phyloP scores from a whole-genome alignment of 129 eudicot genomes.

The Centrapalus pauciflorus region DNA sequence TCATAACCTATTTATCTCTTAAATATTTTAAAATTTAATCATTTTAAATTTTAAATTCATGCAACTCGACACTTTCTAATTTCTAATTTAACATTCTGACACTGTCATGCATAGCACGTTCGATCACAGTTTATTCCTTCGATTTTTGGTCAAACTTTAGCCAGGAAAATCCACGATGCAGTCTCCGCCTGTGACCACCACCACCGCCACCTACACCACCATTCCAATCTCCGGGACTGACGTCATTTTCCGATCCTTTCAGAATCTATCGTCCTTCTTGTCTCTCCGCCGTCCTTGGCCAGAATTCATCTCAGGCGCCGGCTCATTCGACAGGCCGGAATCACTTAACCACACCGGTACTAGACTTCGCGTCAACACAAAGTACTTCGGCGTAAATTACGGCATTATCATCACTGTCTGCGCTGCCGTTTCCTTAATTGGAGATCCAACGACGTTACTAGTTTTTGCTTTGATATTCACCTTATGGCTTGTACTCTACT shows the following conservation, averaged over 20 bases:
- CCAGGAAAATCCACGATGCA: conserved; percentile 34
- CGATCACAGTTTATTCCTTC: background rate
- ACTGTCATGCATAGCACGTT: conserved; percentile 19
- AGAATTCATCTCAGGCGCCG: conserved; percentile 45
- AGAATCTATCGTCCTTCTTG: conserved; percentile 48
- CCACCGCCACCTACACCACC: conserved; percentile 59
- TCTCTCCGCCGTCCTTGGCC: conserved; percentile 79
- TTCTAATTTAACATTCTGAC: no score
- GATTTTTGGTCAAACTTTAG: conserved; percentile 27
- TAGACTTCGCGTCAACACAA: conserved; percentile 47
- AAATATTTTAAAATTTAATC: no score
- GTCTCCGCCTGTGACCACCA: conserved; percentile 27
- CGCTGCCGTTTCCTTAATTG: conserved; percentile 47
- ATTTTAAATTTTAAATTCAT: no score
- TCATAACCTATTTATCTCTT: no score
- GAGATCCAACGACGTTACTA: conserved; percentile 34
- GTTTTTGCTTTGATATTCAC: conserved; percentile 17
- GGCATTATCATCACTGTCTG: conserved; percentile 38
- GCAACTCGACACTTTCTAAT: no score
- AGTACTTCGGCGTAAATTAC: conserved; percentile 58
- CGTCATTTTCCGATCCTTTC: conserved; percentile 67
- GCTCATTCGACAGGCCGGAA: conserved; percentile 39
- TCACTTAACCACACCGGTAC: conserved; percentile 32
- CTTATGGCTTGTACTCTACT: conserved; percentile 53
- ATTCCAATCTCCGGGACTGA: conserved; percentile 62